Evolutionary conservation across 2,329 filamentous ascomycete species (phyloP), one percentile per base, ranked within the genome.

Genomic region (Colletotrichum lupini): DNA sequence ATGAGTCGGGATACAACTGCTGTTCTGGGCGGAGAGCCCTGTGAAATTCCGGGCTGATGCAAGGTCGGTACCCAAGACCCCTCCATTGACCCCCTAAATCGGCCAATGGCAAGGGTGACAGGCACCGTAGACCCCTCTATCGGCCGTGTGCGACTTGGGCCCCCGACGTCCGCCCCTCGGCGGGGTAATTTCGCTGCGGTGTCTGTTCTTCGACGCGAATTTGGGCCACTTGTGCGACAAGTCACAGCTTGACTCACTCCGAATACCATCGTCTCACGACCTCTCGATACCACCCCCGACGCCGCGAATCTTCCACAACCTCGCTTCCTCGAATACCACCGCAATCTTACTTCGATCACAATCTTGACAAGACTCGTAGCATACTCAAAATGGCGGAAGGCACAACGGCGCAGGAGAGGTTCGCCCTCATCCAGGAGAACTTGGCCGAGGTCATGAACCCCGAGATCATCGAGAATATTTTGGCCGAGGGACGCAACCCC

Each of bases 381-480:
- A 49, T 57, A 22, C 16, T 5, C 72, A 75, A 55, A 46, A 79
- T 78, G 77, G 73, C 77, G 66, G 73, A 76, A 55, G 76, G 72
- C 35, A 81, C 85, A 80, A 86, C 82, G 74, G 79, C 84, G 75
- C 84, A 89, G 74, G 90, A 94, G 83, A 92, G 92, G 81, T 87
- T 96, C 77, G 88, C 88, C 68, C 88, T 97, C 79, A 97, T 97
- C 85, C 90, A 88, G 75, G 91, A 92, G 81, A 97, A 97, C 82
- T 87, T 97, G 72, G 91, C 92, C 74, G 95, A 98, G 86, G 87
- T 94, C 62, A 89, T 98, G 74, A 95, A 97, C 80, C 91, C 91
- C 28, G 94, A 97, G 80, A 94, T 97, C 75, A 93, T 97, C 80
- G 90, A 95, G 81, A 87, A 91, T 58, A 88, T 96, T 75, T 83